A percentile compares a stretch with the other conserved stretches of the same genome.
Evolutionary conservation across 1,284 basidiomycete genomes (phyloP).

Genomic region (Sporisorium scitamineum): DNA sequence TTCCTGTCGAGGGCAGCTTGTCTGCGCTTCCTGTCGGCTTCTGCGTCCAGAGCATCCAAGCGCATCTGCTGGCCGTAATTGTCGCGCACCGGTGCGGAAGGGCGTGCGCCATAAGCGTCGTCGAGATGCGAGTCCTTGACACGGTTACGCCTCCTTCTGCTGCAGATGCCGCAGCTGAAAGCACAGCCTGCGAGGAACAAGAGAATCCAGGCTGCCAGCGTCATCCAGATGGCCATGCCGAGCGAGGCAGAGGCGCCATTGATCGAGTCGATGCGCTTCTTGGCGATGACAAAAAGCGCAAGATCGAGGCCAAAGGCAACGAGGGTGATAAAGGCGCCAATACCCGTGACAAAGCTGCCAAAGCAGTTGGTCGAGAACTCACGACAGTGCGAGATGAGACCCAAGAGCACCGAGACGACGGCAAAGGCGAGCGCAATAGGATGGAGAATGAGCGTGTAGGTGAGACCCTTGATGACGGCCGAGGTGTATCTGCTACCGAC

Average conservation of each 20-base stretch:
- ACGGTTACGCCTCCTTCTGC: slow-evolving; percentile 41
- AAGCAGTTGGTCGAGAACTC: slow-evolving; percentile 50
- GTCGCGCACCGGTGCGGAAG: slow-evolving; percentile 24
- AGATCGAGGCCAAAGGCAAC: slow-evolving; percentile 62
- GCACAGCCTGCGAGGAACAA: slow-evolving; percentile 56
- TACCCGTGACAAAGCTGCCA: slow-evolving; percentile 52
- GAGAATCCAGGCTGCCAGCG: slow-evolving; percentile 61
- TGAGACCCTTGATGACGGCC: slow-evolving; percentile 60
- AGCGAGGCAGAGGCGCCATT: slow-evolving; percentile 53
- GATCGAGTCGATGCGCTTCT: slow-evolving; percentile 61
- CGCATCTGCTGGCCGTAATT: slow-evolving; percentile 59
- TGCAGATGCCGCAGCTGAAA: slow-evolving; percentile 60
- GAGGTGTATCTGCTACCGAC: slow-evolving; percentile 47
- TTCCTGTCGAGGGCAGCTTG: slow-evolving; percentile 46
- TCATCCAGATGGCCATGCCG: slow-evolving; percentile 63
- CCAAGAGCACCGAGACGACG: slow-evolving; percentile 51
- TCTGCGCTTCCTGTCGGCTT: slow-evolving; percentile 55
- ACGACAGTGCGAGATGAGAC: slow-evolving; percentile 59
- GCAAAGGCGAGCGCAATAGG: slow-evolving; percentile 55
- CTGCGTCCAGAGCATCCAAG: slow-evolving; percentile 64
- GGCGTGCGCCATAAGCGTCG: slow-evolving; percentile 41
- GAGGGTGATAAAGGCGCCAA: slow-evolving; percentile 54
- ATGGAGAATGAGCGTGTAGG: slow-evolving; percentile 63
- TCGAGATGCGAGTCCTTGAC: slow-evolving; percentile 50
- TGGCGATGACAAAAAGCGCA: slow-evolving; percentile 63